phyloP scores from a whole-genome alignment of 352 stramenopile species.

The Lagenidium giganteum region DNA sequence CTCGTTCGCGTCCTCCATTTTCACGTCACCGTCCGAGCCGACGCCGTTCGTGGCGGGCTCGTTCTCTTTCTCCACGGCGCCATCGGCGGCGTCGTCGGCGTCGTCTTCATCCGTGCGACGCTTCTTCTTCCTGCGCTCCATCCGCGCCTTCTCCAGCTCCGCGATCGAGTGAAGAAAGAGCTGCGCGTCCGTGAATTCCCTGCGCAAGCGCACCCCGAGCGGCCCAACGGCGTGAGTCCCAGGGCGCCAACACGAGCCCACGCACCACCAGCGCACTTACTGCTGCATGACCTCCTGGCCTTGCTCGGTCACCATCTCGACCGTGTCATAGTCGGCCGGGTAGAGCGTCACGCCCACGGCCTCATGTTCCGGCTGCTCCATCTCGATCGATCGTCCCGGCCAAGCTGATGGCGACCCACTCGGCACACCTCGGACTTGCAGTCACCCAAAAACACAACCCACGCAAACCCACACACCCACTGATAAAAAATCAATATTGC shows the following conservation, averaged over 20 bases:
- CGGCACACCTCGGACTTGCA: constrained; percentile 10
- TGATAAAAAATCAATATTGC: no score
- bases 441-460: constrained; percentile 18
- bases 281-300: constrained; percentile 76
- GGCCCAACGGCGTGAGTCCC: constrained; percentile 1
- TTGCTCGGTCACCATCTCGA: constrained; percentile 78
- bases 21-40: background rate
- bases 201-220: constrained; percentile 15
- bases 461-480: no score
- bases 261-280: constrained; percentile 19
- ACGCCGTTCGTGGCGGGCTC: constrained; percentile 12
- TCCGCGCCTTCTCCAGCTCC: constrained; percentile 59
- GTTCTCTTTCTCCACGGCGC: constrained; percentile 15
- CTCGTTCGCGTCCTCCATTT: background rate
- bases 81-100: constrained; percentile 2
- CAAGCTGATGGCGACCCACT: constrained; percentile 6
- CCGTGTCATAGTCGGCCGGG: constrained; percentile 66
- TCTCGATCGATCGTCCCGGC: constrained; percentile 13
- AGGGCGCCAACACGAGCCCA: background rate
- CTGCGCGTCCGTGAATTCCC: constrained; percentile 80
- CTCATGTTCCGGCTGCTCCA: constrained; percentile 40
- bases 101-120: constrained; percentile 27
- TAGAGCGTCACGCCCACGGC: constrained; percentile 72
- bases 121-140: constrained; percentile 65
- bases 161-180: constrained; percentile 81